These are phyloP conservation scores for Wickerhamia fluorescens DNA, from an alignment of 805 yeast genomes.

Conservation along the genomic window DNA sequence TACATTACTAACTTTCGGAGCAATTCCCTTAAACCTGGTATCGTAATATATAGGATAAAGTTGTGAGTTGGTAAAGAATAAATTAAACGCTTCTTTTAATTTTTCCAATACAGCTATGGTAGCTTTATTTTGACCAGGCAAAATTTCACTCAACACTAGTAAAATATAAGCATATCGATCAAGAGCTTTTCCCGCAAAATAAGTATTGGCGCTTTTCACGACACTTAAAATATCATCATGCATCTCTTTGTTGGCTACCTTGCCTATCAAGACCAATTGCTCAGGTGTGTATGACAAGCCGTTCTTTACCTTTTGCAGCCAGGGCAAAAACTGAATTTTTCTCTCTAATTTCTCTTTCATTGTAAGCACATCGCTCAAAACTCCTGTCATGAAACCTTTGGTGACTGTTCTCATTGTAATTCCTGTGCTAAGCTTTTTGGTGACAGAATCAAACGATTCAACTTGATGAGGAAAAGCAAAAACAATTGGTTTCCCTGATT, in stretches of 20 bases:
- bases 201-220: constrained; percentile 36
- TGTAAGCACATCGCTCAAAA: constrained; percentile 30
- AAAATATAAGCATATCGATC: constrained; percentile 54
- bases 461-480: constrained; percentile 53
- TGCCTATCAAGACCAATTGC: constrained; percentile 37
- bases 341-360: constrained; percentile 34
- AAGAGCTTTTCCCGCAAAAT: constrained; percentile 46
- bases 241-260: constrained; percentile 41
- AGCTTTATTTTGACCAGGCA: constrained; percentile 35
- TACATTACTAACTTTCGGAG: constrained; percentile 37
- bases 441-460: constrained; percentile 23
- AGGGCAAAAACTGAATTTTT: constrained; percentile 39
- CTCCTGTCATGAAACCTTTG: constrained; percentile 45
- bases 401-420: constrained; percentile 39
- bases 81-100: constrained; percentile 38
- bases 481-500: constrained; percentile 37
- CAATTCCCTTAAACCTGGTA: constrained; percentile 48
- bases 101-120: constrained; percentile 26
- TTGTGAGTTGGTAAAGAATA: constrained; percentile 36
- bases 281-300: constrained; percentile 34
- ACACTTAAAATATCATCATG: constrained; percentile 38
- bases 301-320: constrained; percentile 27
- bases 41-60: constrained; percentile 47
- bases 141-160: constrained; percentile 42
- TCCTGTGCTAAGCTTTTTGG: constrained; percentile 31